phyloP scores from a whole-genome alignment of 163 green algal genomes.

The Scenedesmus sp. region DNA sequence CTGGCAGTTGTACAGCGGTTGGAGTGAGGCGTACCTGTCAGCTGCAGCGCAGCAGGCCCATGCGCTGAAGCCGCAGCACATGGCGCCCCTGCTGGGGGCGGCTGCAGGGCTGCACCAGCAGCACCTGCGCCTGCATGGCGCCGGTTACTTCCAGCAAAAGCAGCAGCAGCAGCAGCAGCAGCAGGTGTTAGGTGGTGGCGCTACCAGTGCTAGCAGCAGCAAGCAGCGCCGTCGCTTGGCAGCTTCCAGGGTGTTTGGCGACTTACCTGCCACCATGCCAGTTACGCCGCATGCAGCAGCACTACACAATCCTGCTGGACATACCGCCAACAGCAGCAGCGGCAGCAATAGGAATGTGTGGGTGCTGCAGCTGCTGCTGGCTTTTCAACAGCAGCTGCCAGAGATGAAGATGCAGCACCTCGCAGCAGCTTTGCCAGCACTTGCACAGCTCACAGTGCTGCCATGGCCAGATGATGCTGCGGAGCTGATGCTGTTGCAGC shows the following conservation, averaged over 20 bases:
- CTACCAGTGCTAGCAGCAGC: neutral
- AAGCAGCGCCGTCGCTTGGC: neutral
- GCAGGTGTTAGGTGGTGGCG: neutral
- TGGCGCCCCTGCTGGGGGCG: neutral
- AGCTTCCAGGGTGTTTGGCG: neutral
- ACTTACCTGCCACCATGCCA: neutral
- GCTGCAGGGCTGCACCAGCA: neutral
- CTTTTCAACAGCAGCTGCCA: constrained; percentile 14
- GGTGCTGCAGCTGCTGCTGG: constrained; percentile 15
- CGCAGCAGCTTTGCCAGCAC: neutral
- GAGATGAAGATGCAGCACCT: neutral
- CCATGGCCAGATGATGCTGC: neutral
- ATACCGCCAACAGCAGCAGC: neutral
- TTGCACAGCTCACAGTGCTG: neutral
- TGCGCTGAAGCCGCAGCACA: neutral
- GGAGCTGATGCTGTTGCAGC: neutral
- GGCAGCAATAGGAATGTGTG: neutral
- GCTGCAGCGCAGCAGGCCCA: neutral
- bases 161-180: constrained; percentile 34
- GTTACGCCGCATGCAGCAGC: neutral
- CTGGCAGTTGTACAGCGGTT: neutral
- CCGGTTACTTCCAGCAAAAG: neutral
- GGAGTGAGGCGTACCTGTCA: neutral
- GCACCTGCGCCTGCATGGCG: neutral
- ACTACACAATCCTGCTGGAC: neutral